A percentile compares a stretch with the other conserved stretches of the same genome.
These are phyloP conservation scores for Diaporthe citri DNA, from an alignment of 2,329 filamentous ascomycete genomes.

Conservation along the genomic window DNA sequence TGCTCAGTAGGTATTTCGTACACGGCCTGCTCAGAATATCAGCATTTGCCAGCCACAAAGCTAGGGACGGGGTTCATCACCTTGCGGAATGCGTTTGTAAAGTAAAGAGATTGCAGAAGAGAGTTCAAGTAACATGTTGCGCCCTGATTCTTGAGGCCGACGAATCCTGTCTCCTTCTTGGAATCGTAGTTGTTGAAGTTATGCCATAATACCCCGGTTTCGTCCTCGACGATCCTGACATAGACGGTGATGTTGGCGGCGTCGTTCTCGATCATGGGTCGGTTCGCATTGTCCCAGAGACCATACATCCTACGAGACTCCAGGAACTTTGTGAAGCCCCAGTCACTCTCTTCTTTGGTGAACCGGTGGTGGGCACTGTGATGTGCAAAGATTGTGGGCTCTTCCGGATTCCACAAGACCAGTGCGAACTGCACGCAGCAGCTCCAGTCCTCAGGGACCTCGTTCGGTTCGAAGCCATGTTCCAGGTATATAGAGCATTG, in stretches of 20 bases:
- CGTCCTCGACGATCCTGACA: conserved; percentile 84
- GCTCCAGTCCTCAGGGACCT: conserved; percentile 92
- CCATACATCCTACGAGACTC: conserved; percentile 90
- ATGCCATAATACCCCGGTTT: conserved; percentile 91
- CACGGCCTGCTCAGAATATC: conserved; percentile 73
- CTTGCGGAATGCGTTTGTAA: conserved; percentile 94
- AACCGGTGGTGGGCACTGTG: conserved; percentile 94
- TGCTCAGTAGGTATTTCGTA: conserved; percentile 96
- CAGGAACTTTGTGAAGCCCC: conserved; percentile 98
- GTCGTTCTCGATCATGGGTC: conserved; percentile 83
- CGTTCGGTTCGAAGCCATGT: conserved; percentile 84
- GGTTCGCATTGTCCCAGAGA: conserved; percentile 76
- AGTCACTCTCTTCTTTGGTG: conserved; percentile 95
- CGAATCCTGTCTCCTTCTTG: conserved; percentile 98
- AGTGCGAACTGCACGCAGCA: conserved; percentile 96
- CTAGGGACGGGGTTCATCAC: conserved; percentile 55
- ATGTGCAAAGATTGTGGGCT: conserved; percentile 86
- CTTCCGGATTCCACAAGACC: conserved; percentile 93
- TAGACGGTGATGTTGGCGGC: conserved; percentile 85
- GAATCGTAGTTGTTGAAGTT: conserved; percentile 96
- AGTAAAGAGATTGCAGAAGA: conserved; percentile 85
- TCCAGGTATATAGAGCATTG: conserved; percentile 96
- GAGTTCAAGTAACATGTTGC: conserved; percentile 93
- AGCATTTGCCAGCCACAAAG: conserved; percentile 39
- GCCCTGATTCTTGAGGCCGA: conserved; percentile 96